A percentile compares a stretch with the other conserved stretches of the same genome.
Conservation (phyloP, 257 asterid genomes). For the Solanum rostratum region DNA sequence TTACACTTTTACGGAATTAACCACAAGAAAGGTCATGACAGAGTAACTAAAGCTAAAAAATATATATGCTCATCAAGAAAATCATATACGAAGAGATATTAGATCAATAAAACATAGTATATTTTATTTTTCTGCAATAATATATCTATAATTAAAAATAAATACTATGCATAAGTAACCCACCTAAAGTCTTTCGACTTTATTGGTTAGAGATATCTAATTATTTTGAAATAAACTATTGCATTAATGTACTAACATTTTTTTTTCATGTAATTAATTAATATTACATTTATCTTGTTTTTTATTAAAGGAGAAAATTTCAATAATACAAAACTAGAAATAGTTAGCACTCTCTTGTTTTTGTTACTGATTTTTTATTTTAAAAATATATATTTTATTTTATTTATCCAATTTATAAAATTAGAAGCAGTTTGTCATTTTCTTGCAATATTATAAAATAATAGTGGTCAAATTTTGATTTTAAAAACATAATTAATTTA, state of each 20-base stretch:
- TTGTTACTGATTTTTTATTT: too few species aligned
- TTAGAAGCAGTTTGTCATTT: too few species aligned
- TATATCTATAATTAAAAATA: neutral
- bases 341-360: neutral
- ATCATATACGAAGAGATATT: neutral
- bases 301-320: neutral
- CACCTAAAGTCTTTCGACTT: neutral
- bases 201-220: neutral
- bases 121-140: neutral
- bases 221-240: neutral
- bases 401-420: too few species aligned
- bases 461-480: too few species aligned
- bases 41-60: neutral
- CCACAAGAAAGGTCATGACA: neutral
- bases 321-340: neutral
- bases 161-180: neutral
- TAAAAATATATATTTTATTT: too few species aligned
- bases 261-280: neutral
- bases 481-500: too few species aligned
- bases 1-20: neutral
- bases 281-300: neutral
- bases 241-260: neutral
- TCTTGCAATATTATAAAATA: too few species aligned
- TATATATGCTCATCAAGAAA: neutral
- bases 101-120: neutral